phyloP scores from a whole-genome alignment of 257 asterid species.

The Dorcoceras hygrometricum region DNA sequence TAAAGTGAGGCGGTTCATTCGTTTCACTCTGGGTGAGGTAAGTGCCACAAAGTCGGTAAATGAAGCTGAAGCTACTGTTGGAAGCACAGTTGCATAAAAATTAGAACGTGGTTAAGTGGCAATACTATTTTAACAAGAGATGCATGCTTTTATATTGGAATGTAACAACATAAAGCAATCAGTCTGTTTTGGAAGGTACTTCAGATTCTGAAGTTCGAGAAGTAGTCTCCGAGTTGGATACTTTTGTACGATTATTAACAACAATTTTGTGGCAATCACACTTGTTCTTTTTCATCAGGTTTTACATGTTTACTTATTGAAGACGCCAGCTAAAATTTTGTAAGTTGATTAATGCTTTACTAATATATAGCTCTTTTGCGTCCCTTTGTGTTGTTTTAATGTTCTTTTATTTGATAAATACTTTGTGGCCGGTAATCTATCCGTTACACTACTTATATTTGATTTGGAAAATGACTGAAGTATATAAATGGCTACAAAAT shows the following conservation, averaged over 20 bases:
- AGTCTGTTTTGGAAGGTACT: neutral
- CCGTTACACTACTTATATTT: too few species aligned
- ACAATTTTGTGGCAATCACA: neutral
- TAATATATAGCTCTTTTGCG: too few species aligned
- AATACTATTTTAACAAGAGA: neutral
- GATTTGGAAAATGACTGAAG: too few species aligned
- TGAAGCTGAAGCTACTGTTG: constrained; percentile 27
- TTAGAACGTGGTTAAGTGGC: neutral
- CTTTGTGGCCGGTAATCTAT: too few species aligned
- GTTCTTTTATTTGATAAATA: too few species aligned
- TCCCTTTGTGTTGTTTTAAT: too few species aligned
- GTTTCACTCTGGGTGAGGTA: constrained; percentile 78
- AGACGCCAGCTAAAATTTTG: neutral
- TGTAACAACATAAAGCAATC: neutral
- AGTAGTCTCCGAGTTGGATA: neutral
- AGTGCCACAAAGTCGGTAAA: constrained; percentile 26
- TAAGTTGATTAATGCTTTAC: too few species aligned
- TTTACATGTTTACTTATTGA: too few species aligned
- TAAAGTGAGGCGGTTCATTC: constrained; percentile 73
- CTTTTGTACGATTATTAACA: neutral
- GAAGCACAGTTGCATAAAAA: neutral
- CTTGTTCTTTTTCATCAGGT: neutral
- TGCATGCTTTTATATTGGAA: neutral
- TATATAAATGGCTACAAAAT: too few species aligned
- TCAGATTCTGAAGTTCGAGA: too few species aligned